Percentiles rank a stretch among this genome's conserved stretches.
These are phyloP conservation scores for Hyaloscypha finlandica DNA, from an alignment of 495 filamentous ascomycete species.

Conservation along the genomic window DNA sequence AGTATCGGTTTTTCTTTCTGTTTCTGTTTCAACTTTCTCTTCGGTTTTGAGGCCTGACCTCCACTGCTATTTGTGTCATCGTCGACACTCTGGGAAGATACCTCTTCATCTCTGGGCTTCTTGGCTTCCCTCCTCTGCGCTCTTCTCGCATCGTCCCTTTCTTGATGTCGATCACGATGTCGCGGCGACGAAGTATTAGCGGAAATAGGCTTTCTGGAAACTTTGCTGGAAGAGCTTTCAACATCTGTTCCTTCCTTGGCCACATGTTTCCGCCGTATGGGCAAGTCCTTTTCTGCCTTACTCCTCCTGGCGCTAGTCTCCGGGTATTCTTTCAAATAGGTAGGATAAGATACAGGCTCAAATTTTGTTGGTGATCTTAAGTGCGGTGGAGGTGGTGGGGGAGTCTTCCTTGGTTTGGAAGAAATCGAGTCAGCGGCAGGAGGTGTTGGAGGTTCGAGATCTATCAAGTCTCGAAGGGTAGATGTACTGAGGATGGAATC, in stretches of 20 bases:
- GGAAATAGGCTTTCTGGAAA: constrained; percentile 22
- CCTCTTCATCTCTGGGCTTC: constrained; percentile 28
- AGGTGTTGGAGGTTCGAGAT: constrained; percentile 21
- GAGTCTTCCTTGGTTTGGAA: constrained; percentile 29
- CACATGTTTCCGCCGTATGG: constrained; percentile 23
- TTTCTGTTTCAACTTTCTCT: constrained; percentile 24
- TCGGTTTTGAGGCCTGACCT: constrained; percentile 14
- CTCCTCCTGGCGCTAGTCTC: constrained; percentile 29
- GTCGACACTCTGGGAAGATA: constrained; percentile 41
- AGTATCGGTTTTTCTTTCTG: constrained; percentile 31
- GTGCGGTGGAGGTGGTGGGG: constrained; percentile 41
- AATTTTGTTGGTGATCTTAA: constrained; percentile 38
- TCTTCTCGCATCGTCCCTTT: constrained; percentile 24
- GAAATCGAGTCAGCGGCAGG: constrained; percentile 16
- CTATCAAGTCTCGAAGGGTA: constrained; percentile 24
- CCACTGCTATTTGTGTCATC: constrained; percentile 42
- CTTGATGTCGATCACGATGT: constrained; percentile 28
- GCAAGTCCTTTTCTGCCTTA: constrained; percentile 25
- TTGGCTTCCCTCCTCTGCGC: constrained; percentile 27
- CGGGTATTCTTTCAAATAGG: constrained; percentile 35
- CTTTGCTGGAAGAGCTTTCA: constrained; percentile 11
- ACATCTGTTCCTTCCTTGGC: constrained; percentile 11
- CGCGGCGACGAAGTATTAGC: constrained; percentile 38
- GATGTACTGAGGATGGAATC: constrained; percentile 25
- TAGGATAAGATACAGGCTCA: constrained; percentile 32